Evolutionary conservation across 495 filamentous ascomycete species (phyloP), one percentile per base, ranked within the genome.

Genomic region (Xylaria longipes): DNA sequence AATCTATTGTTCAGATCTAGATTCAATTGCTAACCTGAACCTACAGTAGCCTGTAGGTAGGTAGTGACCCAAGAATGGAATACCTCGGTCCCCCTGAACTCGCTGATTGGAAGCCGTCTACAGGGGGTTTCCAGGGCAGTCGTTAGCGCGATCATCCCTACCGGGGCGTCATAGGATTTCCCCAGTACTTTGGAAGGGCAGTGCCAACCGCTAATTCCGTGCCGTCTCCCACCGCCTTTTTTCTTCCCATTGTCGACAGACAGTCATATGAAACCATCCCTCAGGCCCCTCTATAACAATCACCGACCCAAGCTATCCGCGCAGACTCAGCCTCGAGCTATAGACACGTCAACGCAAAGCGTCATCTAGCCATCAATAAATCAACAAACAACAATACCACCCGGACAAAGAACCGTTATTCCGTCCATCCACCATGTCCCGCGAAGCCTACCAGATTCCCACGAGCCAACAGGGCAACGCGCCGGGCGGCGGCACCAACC

Each of bases 401-500:
- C 14, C 35, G 14, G 33, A 20, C 5, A 27, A 46, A 33, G 29
- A 33, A 20, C 27, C 54, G 54, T 1, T 29, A 29, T 15, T 22
- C 54, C 25, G 5, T 3, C 37, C 9, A 48, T 29, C 65, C 22
- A 58, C 25, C 17, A 89, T 90, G 87, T 88, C 89, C 25, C 88
- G 88, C 79, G 89, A 91, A 83, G 79, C 82, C 60, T 91, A 91
- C 79, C 85, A 88, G 64, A 84, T 88, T 58, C 88, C 90, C 17
- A 84, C 84, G 15, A 66, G 65, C 57, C 71, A 71, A 7, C 22
- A 63, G 25, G 35, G 50, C 43, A 74, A 75, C 62, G 75, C 75
- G 65, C 74, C 80, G 43, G 78, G 82, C 73, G 69, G 71, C 46
- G 69, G 74, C 56, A 54, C 71, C 64, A 73, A 76, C 60, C 73